Evolutionary conservation across 345 rosid genomes (phyloP).

Genomic region (Populus tremula): DNA sequence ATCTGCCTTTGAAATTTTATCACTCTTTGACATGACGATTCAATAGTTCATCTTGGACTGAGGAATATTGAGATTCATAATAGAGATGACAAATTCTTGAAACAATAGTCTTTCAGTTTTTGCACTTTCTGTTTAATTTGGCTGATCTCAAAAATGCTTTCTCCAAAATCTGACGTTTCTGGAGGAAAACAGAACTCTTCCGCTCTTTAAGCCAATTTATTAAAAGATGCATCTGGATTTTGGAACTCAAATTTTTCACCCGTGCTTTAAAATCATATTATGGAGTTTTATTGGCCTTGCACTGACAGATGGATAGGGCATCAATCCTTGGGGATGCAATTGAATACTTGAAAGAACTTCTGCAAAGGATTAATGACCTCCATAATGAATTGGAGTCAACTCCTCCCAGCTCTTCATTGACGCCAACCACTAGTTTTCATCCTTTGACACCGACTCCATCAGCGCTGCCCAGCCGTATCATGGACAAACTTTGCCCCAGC

Average conservation of each 20-base stretch:
- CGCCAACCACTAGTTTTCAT: conserved; percentile 65
- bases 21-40: background rate
- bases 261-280: background rate
- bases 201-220: background rate
- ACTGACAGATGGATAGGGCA: conserved; percentile 93
- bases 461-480: conserved; percentile 74
- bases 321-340: conserved; percentile 97
- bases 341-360: conserved; percentile 92
- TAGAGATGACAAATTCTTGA: background rate
- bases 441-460: conserved; percentile 87
- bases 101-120: background rate
- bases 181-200: background rate
- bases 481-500: conserved; percentile 76
- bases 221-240: background rate
- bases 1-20: background rate
- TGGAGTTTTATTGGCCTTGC: conserved; percentile 7
- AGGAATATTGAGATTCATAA: background rate
- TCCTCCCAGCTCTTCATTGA: conserved; percentile 58
- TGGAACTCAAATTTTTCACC: background rate
- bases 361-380: conserved; percentile 93
- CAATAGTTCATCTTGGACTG: background rate
- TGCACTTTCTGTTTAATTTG: background rate
- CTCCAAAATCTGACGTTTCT: background rate
- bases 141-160: background rate
- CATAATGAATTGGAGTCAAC: conserved; percentile 83